Evolutionary conservation across 495 filamentous ascomycete genomes (phyloP).

Genomic region (Staphylotrichum longicolle): DNA sequence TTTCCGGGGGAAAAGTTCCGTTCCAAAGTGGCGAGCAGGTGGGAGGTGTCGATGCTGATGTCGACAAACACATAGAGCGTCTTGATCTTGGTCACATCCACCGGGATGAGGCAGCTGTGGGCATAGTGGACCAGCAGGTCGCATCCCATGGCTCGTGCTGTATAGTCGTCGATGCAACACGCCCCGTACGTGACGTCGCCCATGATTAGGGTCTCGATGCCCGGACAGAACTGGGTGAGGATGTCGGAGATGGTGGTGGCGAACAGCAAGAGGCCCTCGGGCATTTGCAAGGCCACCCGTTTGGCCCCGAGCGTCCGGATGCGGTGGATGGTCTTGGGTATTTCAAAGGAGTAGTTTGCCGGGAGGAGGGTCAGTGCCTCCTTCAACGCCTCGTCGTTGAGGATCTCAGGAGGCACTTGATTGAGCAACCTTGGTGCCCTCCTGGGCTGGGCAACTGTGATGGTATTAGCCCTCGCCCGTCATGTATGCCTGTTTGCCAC

Average conservation of each 20-base stretch:
- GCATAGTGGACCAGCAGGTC: slow-evolving; percentile 97
- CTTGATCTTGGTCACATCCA: slow-evolving; percentile 91
- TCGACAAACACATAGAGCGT: slow-evolving; percentile 98
- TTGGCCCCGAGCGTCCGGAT: slow-evolving; percentile 75
- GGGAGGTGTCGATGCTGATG: slow-evolving; percentile 87
- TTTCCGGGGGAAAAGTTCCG: slow-evolving; percentile 83
- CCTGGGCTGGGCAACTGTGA: slow-evolving; percentile 56
- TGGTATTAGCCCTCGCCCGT: slow-evolving; percentile 10
- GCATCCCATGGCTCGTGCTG: slow-evolving; percentile 87
- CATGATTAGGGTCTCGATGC: slow-evolving; percentile 92
- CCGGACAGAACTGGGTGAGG: slow-evolving; percentile 88
- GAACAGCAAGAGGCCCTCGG: slow-evolving; percentile 91
- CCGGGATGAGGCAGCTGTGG: slow-evolving; percentile 92
- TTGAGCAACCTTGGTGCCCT: slow-evolving; percentile 75
- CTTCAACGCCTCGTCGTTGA: slow-evolving; percentile 83
- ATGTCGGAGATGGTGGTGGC: slow-evolving; percentile 98
- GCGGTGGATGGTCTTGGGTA: slow-evolving; percentile 95
- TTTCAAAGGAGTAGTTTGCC: slow-evolving; percentile 94
- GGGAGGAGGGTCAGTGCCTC: slow-evolving; percentile 84
- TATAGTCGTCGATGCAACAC: slow-evolving; percentile 99
- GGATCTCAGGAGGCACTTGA: slow-evolving; percentile 82
- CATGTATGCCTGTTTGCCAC: background rate
- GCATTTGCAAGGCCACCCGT: slow-evolving; percentile 89
- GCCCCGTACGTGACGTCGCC: slow-evolving; percentile 98
- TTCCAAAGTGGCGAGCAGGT: slow-evolving; percentile 82